Conservation (phyloP, 1,284 basidiomycete genomes). For the Ustilago xerochloae region DNA sequence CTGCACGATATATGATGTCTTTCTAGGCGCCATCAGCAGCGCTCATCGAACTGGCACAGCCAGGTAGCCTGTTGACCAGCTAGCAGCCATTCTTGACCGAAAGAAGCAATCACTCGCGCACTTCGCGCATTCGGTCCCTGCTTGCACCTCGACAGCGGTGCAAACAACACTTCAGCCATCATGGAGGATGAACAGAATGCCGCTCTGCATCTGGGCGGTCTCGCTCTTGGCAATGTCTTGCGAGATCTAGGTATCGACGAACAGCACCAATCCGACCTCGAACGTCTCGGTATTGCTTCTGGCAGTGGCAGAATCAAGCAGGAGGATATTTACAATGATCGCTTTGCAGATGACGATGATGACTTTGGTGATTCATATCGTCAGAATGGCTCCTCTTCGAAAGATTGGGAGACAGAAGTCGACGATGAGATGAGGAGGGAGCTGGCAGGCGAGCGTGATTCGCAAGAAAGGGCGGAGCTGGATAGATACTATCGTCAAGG, state of each 20-base stretch:
- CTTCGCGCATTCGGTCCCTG: not conserved
- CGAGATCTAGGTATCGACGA: constrained; percentile 63
- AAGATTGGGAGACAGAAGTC: constrained; percentile 55
- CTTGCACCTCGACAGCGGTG: not conserved
- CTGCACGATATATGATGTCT: constrained; percentile 6
- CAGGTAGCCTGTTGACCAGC: constrained; percentile 8
- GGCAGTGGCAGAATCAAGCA: constrained; percentile 47
- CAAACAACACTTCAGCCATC: not conserved
- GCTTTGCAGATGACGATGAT: constrained; percentile 63
- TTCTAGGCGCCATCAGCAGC: not conserved
- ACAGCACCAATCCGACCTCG: constrained; percentile 43
- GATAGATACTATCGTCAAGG: constrained; percentile 56
- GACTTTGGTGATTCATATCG: constrained; percentile 35
- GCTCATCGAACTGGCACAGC: constrained; percentile 20
- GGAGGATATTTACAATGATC: constrained; percentile 67
- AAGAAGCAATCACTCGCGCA: too few relatives aligned
- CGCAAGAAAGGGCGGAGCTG: constrained; percentile 47
- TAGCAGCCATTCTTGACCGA: not conserved
- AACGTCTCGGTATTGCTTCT: constrained; percentile 52
- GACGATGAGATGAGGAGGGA: constrained; percentile 55
- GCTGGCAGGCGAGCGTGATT: constrained; percentile 40
- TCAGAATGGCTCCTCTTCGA: constrained; percentile 33
- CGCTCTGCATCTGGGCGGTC: constrained; percentile 62
- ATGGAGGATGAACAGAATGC: constrained; percentile 65
- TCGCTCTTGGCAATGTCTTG: constrained; percentile 66